Conservation (phyloP, 495 filamentous ascomycete species). For the Aspergillus wentii region DNA sequence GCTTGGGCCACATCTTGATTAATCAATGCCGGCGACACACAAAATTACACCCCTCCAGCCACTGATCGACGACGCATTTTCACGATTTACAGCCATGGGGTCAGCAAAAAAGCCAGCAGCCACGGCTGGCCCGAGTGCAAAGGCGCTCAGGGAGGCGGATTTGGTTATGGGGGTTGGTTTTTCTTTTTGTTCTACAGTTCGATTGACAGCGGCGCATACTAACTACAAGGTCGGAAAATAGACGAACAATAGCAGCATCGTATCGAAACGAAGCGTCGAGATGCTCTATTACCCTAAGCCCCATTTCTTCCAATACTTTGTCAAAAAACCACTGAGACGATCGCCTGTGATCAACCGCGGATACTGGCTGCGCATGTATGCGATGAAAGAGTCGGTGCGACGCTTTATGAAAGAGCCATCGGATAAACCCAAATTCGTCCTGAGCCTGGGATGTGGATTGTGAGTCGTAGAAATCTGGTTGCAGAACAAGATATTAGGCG, state of each 20-base stretch:
- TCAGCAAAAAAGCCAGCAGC: slow-evolving; percentile 1
- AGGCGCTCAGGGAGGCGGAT: slow-evolving; percentile 51
- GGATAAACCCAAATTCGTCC: slow-evolving; percentile 64
- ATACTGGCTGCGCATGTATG: slow-evolving; percentile 81
- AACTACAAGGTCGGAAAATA: too few species aligned
- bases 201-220: too few species aligned
- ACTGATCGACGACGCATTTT: neutral
- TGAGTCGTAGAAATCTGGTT: slow-evolving; percentile 60
- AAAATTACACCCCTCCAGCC: too few species aligned
- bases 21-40: too few species aligned
- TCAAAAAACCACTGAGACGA: slow-evolving; percentile 73
- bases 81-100: slow-evolving; percentile 3
- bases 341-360: slow-evolving; percentile 83
- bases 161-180: slow-evolving; percentile 64
- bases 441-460: slow-evolving; percentile 92
- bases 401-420: slow-evolving; percentile 59
- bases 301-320: slow-evolving; percentile 83
- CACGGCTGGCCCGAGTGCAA: slow-evolving; percentile 14
- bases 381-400: slow-evolving; percentile 66
- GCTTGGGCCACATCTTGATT: slow-evolving; percentile 45
- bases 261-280: slow-evolving; percentile 86
- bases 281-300: slow-evolving; percentile 72
- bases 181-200: neutral
- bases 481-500: slow-evolving; percentile 4
- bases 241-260: slow-evolving; percentile 89